These are phyloP conservation scores for Calycina herbarum DNA, from an alignment of 2,329 filamentous ascomycete species.

Conservation along the genomic window DNA sequence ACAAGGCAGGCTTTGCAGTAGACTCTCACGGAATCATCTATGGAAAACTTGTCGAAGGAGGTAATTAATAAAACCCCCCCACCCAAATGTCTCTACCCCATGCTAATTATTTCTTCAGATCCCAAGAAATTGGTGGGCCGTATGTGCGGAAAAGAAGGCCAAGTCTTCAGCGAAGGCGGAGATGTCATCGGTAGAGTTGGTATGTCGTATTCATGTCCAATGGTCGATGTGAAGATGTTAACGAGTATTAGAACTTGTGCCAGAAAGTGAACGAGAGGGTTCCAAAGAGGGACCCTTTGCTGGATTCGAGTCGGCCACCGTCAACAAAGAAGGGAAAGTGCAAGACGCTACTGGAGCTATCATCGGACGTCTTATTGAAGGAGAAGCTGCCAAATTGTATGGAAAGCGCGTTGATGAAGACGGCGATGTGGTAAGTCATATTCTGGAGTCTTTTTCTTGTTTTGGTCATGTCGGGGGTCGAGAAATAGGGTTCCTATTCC, in stretches of 20 bases:
- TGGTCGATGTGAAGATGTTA: too few species aligned
- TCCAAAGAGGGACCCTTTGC: conserved; percentile 68
- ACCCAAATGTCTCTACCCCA: neutral
- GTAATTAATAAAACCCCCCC: conserved; percentile 34
- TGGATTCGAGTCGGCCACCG: conserved; percentile 62
- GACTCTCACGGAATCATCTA: conserved; percentile 56
- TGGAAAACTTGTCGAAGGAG: conserved; percentile 67
- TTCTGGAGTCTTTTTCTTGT: too few species aligned
- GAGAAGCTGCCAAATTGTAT: conserved; percentile 70
- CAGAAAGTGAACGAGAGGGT: conserved; percentile 64
- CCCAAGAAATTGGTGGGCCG: conserved; percentile 62
- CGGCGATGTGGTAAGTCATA: conserved; percentile 60
- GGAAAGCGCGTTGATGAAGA: conserved; percentile 78
- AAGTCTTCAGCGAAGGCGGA: conserved; percentile 72
- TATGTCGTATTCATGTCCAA: too few species aligned
- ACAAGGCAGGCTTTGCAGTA: conserved; percentile 66
- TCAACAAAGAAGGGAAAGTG: conserved; percentile 68
- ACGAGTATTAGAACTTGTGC: conserved; percentile 51
- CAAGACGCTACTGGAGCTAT: conserved; percentile 66
- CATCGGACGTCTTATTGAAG: conserved; percentile 70
- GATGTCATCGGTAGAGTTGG: conserved; percentile 62
- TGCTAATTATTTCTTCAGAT: neutral
- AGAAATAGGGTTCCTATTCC: too few species aligned
- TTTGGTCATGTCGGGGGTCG: too few species aligned
- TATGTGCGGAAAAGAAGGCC: conserved; percentile 70